These are phyloP conservation scores for Thraustochytrium sp. DNA, from an alignment of 352 stramenopile species.

Conservation along the genomic window DNA sequence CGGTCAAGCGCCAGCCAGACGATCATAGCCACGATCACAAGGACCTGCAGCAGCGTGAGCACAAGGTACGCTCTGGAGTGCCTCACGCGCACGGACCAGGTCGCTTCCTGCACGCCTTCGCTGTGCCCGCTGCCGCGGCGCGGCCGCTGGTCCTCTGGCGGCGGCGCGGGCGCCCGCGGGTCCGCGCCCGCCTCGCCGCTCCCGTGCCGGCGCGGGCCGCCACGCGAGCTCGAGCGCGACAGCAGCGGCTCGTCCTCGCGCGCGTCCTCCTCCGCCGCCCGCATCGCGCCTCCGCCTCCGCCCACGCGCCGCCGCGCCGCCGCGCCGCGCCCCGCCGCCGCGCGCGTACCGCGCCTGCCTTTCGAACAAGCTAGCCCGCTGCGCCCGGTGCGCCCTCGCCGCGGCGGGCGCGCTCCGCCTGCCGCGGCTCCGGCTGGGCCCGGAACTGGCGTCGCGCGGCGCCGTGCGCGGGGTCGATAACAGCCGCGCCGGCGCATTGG, in stretches of 20 bases:
- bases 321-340: too few species aligned
- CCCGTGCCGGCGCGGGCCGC: neutral
- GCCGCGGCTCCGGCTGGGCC: too few species aligned
- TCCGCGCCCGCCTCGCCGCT: neutral
- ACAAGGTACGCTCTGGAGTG: constrained; percentile 1
- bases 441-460: too few species aligned
- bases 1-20: neutral
- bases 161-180: too few species aligned
- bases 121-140: neutral
- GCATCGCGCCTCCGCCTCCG: neutral
- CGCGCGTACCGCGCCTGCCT: too few species aligned
- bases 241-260: neutral
- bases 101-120: neutral
- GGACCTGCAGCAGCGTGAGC: neutral
- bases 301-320: neutral
- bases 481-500: too few species aligned
- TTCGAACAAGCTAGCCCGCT: too few species aligned
- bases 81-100: neutral
- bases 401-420: too few species aligned
- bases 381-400: too few species aligned
- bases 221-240: neutral
- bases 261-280: neutral
- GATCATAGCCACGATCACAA: neutral
- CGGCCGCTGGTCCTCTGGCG: too few species aligned
- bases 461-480: too few species aligned